Evolutionary conservation across 2,329 filamentous ascomycete species (phyloP), one percentile per base, ranked within the genome.

Genomic region (Dactylellina leptospora): DNA sequence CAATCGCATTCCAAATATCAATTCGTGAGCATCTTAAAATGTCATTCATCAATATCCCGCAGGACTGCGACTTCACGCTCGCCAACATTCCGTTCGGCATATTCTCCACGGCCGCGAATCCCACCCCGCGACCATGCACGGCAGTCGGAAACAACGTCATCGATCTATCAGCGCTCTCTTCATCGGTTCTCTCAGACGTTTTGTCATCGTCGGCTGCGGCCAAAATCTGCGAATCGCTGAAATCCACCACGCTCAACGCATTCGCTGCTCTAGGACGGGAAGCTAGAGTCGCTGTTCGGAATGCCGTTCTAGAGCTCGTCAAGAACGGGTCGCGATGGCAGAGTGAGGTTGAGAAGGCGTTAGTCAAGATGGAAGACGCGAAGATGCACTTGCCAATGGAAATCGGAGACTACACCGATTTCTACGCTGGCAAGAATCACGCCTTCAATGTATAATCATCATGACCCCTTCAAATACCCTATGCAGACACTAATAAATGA

Each of bases 11-110:
- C 10, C 36, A 27, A n/a, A 63, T 36, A 54, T 20, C 60, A 42
- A 23, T 42, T 18, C n/a, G 18, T 51, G 3, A 53, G 8, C 22
- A 36, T 73, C 13, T 40, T n/a, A 64, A 33, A 30, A 72, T 73
- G 69, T 64, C 69, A 13, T 66, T 63, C 40, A 66, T 89, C 61
- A 79, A 80, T 53, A 86, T 89, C 69, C 84, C 86, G 48, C 81
- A 82, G 56, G 81, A 82, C 63, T 88, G 85, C 63, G 86, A 87
- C 77, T 92, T 92, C 80, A 91, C 90, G 6, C 81, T 93, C 55
- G 86, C 88, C 77, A 95, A 95, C 78, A 88, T 95, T 59, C 91
- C 91, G 1, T 93, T 93, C 77, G 91, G 91, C 77, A 87, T 95
- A 81, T 90, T 95, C 78, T 89, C 87, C 27, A 89, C 88, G 0